Evolutionary conservation across 192 early-diverging fungal species (phyloP).

Genomic region (Chytriomyces confervae): DNA sequence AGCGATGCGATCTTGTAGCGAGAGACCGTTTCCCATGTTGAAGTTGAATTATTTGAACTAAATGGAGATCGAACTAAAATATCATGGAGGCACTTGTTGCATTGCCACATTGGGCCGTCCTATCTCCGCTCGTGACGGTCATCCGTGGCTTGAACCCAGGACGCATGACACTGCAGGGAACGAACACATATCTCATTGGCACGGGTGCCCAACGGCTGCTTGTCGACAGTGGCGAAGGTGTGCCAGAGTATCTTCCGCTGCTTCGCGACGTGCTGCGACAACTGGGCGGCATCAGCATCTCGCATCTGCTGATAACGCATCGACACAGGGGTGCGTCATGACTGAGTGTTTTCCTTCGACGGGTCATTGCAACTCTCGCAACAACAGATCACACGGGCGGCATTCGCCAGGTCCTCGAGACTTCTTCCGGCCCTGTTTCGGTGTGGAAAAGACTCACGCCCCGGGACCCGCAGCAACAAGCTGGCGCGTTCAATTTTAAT

Average conservation of each 20-base stretch:
- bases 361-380: background rate
- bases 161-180: constrained; percentile 81
- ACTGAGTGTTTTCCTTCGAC: background rate
- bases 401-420: constrained; percentile 35
- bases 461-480: background rate
- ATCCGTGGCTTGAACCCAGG: constrained; percentile 79
- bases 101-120: background rate
- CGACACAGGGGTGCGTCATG: constrained; percentile 61
- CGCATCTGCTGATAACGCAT: constrained; percentile 79
- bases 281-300: constrained; percentile 52
- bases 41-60: background rate
- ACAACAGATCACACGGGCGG: constrained; percentile 76
- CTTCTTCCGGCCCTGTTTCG: background rate
- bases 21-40: constrained; percentile 29
- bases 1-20: constrained; percentile 18
- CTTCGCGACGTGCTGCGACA: constrained; percentile 60
- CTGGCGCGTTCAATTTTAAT: constrained; percentile 24
- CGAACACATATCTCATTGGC: constrained; percentile 89
- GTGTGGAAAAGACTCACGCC: constrained; percentile 26
- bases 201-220: constrained; percentile 72
- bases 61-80: too few relatives aligned
- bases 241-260: constrained; percentile 66
- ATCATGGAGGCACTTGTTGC: background rate
- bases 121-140: constrained; percentile 16
- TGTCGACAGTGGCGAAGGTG: constrained; percentile 82